Base-by-base conservation (phyloP, 2,329 filamentous ascomycete species). In the Cladophialophora carrionii region DNA sequence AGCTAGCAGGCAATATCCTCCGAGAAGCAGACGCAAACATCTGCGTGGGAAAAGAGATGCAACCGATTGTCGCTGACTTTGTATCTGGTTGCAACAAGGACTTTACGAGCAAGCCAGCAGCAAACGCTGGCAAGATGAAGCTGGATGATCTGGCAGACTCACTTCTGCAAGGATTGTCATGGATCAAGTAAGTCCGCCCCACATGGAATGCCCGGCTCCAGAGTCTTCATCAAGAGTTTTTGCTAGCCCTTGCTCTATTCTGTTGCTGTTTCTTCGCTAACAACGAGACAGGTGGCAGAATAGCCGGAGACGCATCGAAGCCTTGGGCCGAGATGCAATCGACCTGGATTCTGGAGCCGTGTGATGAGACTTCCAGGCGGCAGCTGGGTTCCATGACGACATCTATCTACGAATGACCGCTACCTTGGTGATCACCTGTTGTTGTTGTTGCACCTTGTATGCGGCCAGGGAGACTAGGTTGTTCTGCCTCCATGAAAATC, bases 71-170 rank as follows among this genome's bases (percentile, higher is more conserved):
- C 17, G n/a, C 57, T 14, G 59, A 64, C 10, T 65, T 66, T 24
- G 51, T 68, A 22, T 64, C 64, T 29, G 51, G 43, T 24, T 65
- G 60, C 57, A 63, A 60, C 14, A 67, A 69, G 31, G 60, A 34
- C 29, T 49, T 31, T 2, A 61, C 43, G 20, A 20, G 2, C 7
- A 64, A 58, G 32, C 60, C 56, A 48, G 43, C 41, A 32, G 48
- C 32, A 26, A 43, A 7, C 8, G 41, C 29, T 7, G 46, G 55
- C 58, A 66, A 68, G n/a, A 51, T 73, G n/a, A 95, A 95, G 76
- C 76, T 94, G 60, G 91, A 96, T 76, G 91, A 96, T 78, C 77
- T 96, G 57, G 89, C 91, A 0, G 91, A 96, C 78, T 90, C 88
- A 74, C 78, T 95, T 29, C 75, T 95, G 61, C 91, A 96, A 75